Evolutionary conservation across 345 rosid species (phyloP), one percentile per base, ranked within the genome.

Genomic region (Cardiospermum halicacabum): DNA sequence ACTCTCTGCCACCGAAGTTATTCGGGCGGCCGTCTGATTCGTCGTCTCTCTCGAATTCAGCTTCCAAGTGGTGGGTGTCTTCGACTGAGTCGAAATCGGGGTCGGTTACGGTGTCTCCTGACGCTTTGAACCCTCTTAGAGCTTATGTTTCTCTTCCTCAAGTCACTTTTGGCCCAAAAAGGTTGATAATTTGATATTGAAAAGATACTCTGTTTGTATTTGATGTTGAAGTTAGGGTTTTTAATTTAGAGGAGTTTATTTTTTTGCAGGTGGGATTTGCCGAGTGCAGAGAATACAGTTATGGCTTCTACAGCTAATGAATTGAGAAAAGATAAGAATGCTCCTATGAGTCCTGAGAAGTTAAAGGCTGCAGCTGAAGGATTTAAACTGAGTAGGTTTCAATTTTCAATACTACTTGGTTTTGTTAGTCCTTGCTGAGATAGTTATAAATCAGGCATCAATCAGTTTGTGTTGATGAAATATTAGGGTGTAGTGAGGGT

Each of bases 301-400:
- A 56, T 32, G 63, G 96, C 96, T 19, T 86, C 97, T 34, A 88
- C 97, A 21, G 97, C 97, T 51, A 88, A 93, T 68, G 96, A 86
- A 51, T 34, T 81, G 81, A 67, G 97, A 56, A 78, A 67, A 67
- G 96, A 93, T 70, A 77, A 67, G 78, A 73, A 85, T 50, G 31
- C 76, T 57, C 79, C 74, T 45, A 58, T 84, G 1, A 82, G 78
- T 77, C 89, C 92, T 53, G 92, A 88, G 50, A 84, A 84, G 69
- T 64, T 88, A 80, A 88, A 87, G 80, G 96, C 92, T 67, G 96
- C 93, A n/a, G 88, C 91, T 66, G 88, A 85, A 74, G 98, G 97
- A 16, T 83, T 93, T 58, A 69, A 83, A 49, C 76, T 84, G 5
- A 57, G 97, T 89, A 69, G 51, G 87, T 56, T 54, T 53, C 32